A percentile compares a stretch with the other conserved stretches of the same genome.
phyloP scores from a whole-genome alignment of 2,329 filamentous ascomycete genomes.

The Fusarium bactridioides region DNA sequence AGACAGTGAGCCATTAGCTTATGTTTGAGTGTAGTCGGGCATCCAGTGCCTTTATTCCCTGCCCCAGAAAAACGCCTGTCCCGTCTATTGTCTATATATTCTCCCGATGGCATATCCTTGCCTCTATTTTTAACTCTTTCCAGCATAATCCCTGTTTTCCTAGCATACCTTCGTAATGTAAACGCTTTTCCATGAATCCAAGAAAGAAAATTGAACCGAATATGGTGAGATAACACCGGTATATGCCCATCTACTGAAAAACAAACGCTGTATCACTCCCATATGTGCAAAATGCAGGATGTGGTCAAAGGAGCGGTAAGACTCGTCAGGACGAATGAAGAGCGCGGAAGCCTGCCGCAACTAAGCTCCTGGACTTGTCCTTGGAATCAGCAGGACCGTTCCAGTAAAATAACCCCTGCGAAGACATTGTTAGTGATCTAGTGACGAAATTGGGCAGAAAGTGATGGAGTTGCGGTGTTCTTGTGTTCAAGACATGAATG shows the following conservation, averaged over 20 bases:
- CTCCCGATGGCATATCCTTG: slow-evolving; percentile 10
- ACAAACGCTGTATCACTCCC: slow-evolving; percentile 33
- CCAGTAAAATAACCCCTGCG: slow-evolving; percentile 81
- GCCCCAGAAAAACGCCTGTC: slow-evolving; percentile 32
- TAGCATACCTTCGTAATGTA: slow-evolving; percentile 27
- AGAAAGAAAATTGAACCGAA: slow-evolving; percentile 1
- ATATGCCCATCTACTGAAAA: slow-evolving; percentile 29
- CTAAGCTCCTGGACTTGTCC: slow-evolving; percentile 64
- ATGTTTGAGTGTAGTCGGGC: slow-evolving; percentile 6
- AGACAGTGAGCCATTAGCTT: slow-evolving; percentile 23
- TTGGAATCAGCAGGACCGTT: slow-evolving; percentile 75
- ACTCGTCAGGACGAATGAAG: slow-evolving; percentile 53
- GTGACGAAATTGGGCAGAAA: background rate
- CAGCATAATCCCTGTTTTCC: slow-evolving; percentile 19
- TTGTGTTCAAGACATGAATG: slow-evolving; percentile 19
- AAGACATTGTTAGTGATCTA: slow-evolving; percentile 30
- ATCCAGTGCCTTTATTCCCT: slow-evolving; percentile 18
- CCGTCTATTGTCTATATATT: slow-evolving; percentile 38
- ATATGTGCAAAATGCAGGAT: slow-evolving; percentile 22
- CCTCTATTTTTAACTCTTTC: slow-evolving; percentile 28
- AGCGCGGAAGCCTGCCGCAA: slow-evolving; percentile 66
- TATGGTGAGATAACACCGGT: slow-evolving; percentile 18
- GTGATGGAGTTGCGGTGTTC: slow-evolving; percentile 14
- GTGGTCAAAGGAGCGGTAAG: slow-evolving; percentile 10
- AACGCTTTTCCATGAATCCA: background rate